Conservation (phyloP, 192 early-diverging fungal genomes). For the Coemansia guatemalensis region DNA sequence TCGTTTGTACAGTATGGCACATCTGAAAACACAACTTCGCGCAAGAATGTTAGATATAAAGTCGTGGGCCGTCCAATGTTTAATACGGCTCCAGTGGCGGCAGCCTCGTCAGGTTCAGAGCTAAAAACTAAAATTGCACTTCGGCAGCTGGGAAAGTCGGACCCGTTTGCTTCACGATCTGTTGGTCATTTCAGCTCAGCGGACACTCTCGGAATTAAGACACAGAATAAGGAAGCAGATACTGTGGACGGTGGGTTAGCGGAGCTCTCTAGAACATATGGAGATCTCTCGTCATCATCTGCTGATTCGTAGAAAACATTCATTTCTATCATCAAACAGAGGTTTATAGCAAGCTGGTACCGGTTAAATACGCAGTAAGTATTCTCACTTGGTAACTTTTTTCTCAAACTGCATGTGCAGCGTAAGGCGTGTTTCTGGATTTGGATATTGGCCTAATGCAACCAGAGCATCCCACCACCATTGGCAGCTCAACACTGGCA, state of each 20-base stretch:
- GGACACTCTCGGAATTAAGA: conserved; percentile 15
- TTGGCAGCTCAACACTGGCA: too few species aligned
- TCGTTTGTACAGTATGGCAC: conserved; percentile 52
- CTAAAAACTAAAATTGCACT: conserved; percentile 10
- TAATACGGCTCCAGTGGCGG: not conserved
- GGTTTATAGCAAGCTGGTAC: not conserved
- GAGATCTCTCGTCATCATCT: conserved; percentile 14
- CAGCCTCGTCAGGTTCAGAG: not conserved
- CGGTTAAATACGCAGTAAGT: not conserved
- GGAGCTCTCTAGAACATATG: conserved; percentile 5
- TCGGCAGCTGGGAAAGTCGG: conserved; percentile 11
- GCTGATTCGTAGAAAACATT: not conserved
- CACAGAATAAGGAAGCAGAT: too few species aligned
- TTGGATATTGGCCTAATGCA: not conserved
- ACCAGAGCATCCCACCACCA: not conserved
- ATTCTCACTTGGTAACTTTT: too few species aligned
- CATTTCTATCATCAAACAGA: conserved; percentile 1
- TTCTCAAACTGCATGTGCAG: too few species aligned
- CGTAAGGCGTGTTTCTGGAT: not conserved
- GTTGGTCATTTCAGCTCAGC: conserved; percentile 5
- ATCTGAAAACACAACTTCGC: not conserved
- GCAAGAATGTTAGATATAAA: not conserved
- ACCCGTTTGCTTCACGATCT: conserved; percentile 26
- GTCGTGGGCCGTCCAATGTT: conserved; percentile 11
- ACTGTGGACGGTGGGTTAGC: not conserved